Conservation (phyloP, 441 rosid genomes). For the Euphorbia schlechtendalii region DNA sequence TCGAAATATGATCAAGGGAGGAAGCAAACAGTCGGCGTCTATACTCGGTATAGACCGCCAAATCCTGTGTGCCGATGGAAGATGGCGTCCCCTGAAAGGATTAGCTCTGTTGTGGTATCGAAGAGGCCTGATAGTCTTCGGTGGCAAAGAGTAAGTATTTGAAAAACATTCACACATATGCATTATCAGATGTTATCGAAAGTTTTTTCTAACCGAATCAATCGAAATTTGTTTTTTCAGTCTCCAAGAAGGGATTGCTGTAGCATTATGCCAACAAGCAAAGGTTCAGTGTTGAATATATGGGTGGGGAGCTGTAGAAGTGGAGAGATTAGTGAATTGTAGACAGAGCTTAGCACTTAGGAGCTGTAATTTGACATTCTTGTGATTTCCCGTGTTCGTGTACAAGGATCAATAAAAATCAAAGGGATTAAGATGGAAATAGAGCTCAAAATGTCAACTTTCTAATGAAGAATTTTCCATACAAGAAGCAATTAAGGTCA, state of each 20-base stretch:
- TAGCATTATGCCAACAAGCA: slow-evolving; percentile 55
- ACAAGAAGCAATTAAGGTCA: not conserved
- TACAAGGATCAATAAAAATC: not conserved
- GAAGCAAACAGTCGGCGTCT: slow-evolving; percentile 53
- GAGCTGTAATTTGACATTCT: not conserved
- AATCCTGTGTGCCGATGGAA: slow-evolving; percentile 63
- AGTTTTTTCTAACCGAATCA: not conserved
- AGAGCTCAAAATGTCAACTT: too few relatives aligned
- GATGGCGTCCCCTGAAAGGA: slow-evolving; percentile 50
- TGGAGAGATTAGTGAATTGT: slow-evolving; percentile 57
- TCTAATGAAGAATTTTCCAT: too few relatives aligned
- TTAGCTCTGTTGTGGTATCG: slow-evolving; percentile 46
- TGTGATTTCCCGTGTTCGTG: not conserved
- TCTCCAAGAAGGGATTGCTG: slow-evolving; percentile 86
- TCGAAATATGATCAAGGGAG: slow-evolving; percentile 42
- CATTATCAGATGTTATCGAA: not conserved
- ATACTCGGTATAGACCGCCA: slow-evolving; percentile 30
- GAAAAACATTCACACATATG: not conserved
- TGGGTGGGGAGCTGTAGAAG: slow-evolving; percentile 62
- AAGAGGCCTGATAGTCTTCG: slow-evolving; percentile 62
- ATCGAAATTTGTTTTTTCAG: slow-evolving; percentile 37
- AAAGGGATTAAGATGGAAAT: slow-evolving; percentile 9
- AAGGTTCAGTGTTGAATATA: slow-evolving; percentile 45
- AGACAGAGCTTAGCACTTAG: slow-evolving; percentile 5
- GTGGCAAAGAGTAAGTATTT: slow-evolving; percentile 69